Percentiles rank a stretch among this genome's conserved stretches.
These are phyloP conservation scores for Chalciporus pseudorubinellus DNA, from an alignment of 768 basidiomycete species.

Conservation along the genomic window DNA sequence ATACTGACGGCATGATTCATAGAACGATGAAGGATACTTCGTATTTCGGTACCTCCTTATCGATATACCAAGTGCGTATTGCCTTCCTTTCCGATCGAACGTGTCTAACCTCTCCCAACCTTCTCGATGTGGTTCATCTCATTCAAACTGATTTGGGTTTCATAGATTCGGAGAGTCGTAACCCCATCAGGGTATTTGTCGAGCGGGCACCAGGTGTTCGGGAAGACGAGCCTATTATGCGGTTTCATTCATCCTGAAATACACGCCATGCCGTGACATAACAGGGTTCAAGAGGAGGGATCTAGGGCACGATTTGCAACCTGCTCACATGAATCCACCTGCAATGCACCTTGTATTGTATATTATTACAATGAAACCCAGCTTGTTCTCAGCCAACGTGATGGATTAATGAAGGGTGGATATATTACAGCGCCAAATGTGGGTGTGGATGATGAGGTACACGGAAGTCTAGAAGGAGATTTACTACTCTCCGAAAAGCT, in stretches of 20 bases:
- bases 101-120: not conserved
- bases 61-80: conserved; percentile 70
- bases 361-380: conserved; percentile 23
- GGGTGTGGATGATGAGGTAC: conserved; percentile 11
- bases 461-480: conserved; percentile 11
- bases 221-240: conserved; percentile 70
- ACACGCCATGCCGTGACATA: conserved; percentile 12
- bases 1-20: conserved; percentile 13
- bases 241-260: conserved; percentile 49
- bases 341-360: conserved; percentile 25
- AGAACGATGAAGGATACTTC: conserved; percentile 79
- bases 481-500: conserved; percentile 84
- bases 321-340: conserved; percentile 14
- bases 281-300: conserved; percentile 9
- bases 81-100: conserved; percentile 19
- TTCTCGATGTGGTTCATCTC: conserved; percentile 4
- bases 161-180: conserved; percentile 59
- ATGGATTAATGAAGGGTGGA: conserved; percentile 5
- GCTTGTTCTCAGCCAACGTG: conserved; percentile 21
- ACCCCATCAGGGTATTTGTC: conserved; percentile 66
- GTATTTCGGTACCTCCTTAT: conserved; percentile 75
- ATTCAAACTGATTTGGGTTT: conserved; percentile 10
- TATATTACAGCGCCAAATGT: conserved; percentile 6
- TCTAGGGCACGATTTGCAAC: conserved; percentile 10
- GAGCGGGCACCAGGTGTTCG: conserved; percentile 63